Conservation (phyloP, 2,329 filamentous ascomycete genomes). For the Amphichorda felina region DNA sequence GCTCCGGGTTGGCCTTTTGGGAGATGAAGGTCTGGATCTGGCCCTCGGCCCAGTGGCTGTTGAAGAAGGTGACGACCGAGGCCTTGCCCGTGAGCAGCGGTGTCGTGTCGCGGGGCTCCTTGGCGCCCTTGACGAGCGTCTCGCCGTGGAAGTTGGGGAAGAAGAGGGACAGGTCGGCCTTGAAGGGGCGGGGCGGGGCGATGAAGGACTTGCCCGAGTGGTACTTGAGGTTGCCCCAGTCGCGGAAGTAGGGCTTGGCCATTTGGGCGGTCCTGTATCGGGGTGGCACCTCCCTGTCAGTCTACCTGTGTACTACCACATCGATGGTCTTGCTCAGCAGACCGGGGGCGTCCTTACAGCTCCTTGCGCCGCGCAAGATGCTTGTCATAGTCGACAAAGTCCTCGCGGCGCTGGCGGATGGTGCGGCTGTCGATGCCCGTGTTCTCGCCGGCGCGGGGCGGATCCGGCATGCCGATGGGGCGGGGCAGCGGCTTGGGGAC, state of each 20-base stretch:
- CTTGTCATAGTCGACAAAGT: conserved; percentile 77
- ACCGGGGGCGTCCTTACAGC: conserved; percentile 53
- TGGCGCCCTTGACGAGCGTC: conserved; percentile 52
- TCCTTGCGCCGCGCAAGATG: conserved; percentile 66
- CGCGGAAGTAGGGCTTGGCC: conserved; percentile 84
- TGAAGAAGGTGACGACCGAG: conserved; percentile 71
- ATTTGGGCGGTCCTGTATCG: conserved; percentile 57
- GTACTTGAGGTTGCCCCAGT: conserved; percentile 76
- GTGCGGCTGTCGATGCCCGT: conserved; percentile 61
- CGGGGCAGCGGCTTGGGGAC: conserved; percentile 49
- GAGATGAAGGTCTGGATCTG: conserved; percentile 67
- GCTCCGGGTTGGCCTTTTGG: conserved; percentile 52
- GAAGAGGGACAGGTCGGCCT: conserved; percentile 69
- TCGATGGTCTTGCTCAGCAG: background rate
- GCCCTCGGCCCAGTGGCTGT: conserved; percentile 71
- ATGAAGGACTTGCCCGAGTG: conserved; percentile 90
- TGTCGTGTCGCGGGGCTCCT: conserved; percentile 56
- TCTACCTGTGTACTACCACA: no score
- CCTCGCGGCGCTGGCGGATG: conserved; percentile 56
- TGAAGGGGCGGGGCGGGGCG: conserved; percentile 75
- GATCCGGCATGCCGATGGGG: conserved; percentile 70
- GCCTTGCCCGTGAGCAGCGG: conserved; percentile 60
- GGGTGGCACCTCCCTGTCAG: background rate
- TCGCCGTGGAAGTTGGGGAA: conserved; percentile 85
- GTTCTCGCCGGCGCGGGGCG: conserved; percentile 71